Base-by-base conservation (phyloP, 1,139 yeast genomes). In the Magnusiomyces suaveolens region DNA sequence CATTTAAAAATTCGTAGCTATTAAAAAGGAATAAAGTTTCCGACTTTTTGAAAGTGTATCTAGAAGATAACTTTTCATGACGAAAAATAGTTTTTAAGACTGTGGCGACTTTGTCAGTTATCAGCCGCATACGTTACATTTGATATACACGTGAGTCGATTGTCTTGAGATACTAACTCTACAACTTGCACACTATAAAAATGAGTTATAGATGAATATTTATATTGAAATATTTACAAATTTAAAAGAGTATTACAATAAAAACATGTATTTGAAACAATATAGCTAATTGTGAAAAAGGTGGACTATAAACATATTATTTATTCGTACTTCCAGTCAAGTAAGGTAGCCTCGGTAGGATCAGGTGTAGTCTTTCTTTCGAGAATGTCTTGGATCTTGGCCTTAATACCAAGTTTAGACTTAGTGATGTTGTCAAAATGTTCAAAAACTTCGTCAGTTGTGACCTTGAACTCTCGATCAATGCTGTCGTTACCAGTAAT, bases 401-500 rank as follows among this genome's bases (percentile, higher is more conserved):
- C 23, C 23, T 20, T 16, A 18, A 48, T 36, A 39, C 51, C 51
- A 48, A 48, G 46, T 41, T 48, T 48, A 18, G 44, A 36, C 62
- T 74, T 64, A 71, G 79, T 74, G 56, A 70, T 68, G 54, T 69
- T 70, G 51, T 75, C 71, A 68, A 88, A 88, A 67, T 82, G 81
- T 59, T 77, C 77, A 57, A 81, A 59, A 6, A 84, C 83, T 63
- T 87, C 95, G 50, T 71, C 66, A 52, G 80, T 81, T 12, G 92
- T 82, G 26, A 84, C 84, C 67, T 84, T 80, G 68, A 78, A 81
- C 43, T 82, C 75, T 63, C 87, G 76, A 61, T 79, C 77, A 18
- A 83, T 33, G 24, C 80, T 82, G 63, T 81, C 87, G 59, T 75
- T 76, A 26, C 90, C 90, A 50, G 81, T 80, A 52, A 85, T 79